Evolutionary conservation across 176 grass and related monocot species (phyloP).

Genomic region (Miscanthus lutarioriparius): DNA sequence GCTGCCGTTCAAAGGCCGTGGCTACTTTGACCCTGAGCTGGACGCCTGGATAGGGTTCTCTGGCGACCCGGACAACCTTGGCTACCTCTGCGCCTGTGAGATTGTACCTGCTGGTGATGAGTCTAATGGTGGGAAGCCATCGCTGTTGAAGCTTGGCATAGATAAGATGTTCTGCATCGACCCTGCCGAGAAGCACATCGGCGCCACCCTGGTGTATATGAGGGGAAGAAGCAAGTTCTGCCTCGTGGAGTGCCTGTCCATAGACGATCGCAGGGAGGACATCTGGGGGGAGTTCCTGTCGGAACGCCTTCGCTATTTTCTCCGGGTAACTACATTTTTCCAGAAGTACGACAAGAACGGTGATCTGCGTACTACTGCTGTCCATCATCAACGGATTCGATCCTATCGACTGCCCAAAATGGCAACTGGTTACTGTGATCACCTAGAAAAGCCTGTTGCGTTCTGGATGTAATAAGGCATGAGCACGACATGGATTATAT

Average conservation of each 20-base stretch:
- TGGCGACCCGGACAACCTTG: not conserved
- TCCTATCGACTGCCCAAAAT: not conserved
- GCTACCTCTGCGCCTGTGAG: not conserved
- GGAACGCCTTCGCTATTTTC: not conserved
- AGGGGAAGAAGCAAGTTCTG: not conserved
- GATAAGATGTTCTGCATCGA: slow-evolving; percentile 11
- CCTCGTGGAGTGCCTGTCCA: not conserved
- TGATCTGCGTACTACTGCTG: not conserved
- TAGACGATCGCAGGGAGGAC: not conserved
- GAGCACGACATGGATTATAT: not conserved
- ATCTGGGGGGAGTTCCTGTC: not conserved
- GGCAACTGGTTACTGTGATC: not conserved
- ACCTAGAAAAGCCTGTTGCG: not conserved
- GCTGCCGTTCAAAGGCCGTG: not conserved
- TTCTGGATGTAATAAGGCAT: not conserved
- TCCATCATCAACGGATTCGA: not conserved
- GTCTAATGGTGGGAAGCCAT: not conserved
- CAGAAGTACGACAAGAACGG: slow-evolving; percentile 25
- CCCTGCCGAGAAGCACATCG: not conserved
- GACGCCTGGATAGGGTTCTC: not conserved
- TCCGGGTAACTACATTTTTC: not conserved
- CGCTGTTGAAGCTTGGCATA: not conserved
- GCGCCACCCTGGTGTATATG: slow-evolving; percentile 7
- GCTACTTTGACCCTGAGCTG: not conserved
- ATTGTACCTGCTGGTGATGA: not conserved